A percentile compares a stretch with the other conserved stretches of the same genome.
phyloP scores from a whole-genome alignment of 306 rosid genomes.

The Comarum palustre region DNA sequence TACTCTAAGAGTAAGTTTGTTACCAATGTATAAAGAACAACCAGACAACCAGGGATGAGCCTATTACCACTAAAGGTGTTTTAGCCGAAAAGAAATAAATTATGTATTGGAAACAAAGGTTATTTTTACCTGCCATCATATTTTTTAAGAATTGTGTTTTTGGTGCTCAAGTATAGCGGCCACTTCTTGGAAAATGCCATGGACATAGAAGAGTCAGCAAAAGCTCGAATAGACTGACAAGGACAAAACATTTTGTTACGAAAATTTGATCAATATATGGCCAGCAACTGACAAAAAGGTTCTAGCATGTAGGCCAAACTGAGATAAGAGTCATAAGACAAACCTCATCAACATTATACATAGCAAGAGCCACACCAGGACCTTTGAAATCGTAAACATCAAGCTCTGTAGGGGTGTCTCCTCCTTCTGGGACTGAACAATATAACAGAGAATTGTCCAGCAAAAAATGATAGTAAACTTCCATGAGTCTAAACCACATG shows the following conservation, averaged over 20 bases:
- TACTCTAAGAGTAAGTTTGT: not conserved
- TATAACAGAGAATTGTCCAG: conserved; percentile 24
- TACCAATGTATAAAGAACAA: not conserved
- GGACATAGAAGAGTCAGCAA: conserved; percentile 92
- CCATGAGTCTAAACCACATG: conserved; percentile 17
- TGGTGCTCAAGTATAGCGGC: conserved; percentile 96
- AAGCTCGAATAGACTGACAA: conserved; percentile 77
- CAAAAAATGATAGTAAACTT: not conserved
- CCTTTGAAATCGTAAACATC: conserved; percentile 85
- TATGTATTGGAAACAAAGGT: not conserved
- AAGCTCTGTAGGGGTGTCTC: conserved; percentile 63
- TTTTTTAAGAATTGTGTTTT: conserved; percentile 90
- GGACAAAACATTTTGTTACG: conserved; percentile 17
- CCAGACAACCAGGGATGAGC: not conserved
- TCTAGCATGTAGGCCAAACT: not conserved
- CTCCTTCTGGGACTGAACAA: conserved; percentile 73
- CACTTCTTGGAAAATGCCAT: conserved; percentile 78
- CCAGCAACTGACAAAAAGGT: not conserved
- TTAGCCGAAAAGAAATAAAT: not conserved
- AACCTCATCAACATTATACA: conserved; percentile 97
- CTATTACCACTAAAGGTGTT: not conserved
- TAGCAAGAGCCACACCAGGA: conserved; percentile 85
- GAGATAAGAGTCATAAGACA: conserved; percentile 13
- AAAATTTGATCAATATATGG: not conserved
- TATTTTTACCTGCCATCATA: conserved; percentile 88